Evolutionary conservation across 139 green algal genomes (phyloP), one percentile per base, ranked within the genome.

Genomic region (Gonium pectorale): DNA sequence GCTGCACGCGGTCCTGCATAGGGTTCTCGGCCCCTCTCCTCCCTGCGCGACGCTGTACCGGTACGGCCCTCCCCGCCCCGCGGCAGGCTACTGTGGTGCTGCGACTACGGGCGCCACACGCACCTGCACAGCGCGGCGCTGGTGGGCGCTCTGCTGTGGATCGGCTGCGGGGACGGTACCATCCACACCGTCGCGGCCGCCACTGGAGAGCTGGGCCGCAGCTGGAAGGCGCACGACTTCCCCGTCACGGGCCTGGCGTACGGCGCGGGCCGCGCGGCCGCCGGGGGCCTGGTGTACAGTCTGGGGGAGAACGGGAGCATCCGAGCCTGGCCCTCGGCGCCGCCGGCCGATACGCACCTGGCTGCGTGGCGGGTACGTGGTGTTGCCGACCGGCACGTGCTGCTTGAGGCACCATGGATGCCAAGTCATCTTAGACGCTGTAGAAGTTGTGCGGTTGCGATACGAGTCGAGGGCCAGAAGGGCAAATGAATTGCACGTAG

Each of bases 221-320:
- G 27, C 15, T 98, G 92, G 88, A 86, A 69, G 41, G 95, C 92
- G 5, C 91, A 95, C 86, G 79, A 90, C 38, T 88, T 83, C 31
- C 79, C 86, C 0, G 80, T 95, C 8, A 46, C 66, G 44, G 87
- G 51, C 59, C 86, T 97, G 38, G 87, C 87, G 15, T 70, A 79
- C 27, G 88, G 88, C 2, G 88, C 38, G 35, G 52, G 40, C 38
- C 5, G 7, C 35, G 15, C 38, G 13, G 40, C 41, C n/a, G 54
- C 43, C 62, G 38, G 88, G 38, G 87, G 44, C 31, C 75, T 93
- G 35, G 86, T 91, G 27, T 96, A 91, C 77, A 92, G 72, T 7
- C 86, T 98, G 80, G 90, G 77, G 17, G 83, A 88, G 8, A 91
- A 95, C 67, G 95, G 95, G 54, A 83, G 80, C 52, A 89, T 98